Conservation (phyloP, 2,329 filamentous ascomycete species). For the Fusarium virguliforme region DNA sequence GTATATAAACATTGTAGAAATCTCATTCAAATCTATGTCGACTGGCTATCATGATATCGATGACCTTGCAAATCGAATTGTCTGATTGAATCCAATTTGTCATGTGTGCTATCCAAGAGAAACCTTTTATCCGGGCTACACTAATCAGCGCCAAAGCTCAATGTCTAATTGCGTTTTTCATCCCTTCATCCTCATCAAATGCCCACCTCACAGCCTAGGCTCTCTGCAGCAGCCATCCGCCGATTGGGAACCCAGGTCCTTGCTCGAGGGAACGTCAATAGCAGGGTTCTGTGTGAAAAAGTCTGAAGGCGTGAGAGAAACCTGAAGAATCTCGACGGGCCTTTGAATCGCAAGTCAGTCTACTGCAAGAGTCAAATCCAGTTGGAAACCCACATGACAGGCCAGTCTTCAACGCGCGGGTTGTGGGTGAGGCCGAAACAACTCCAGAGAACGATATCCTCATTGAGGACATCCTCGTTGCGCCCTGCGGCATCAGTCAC, state of each 20-base stretch:
- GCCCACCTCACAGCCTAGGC: background rate
- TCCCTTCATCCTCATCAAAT: background rate
- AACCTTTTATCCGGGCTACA: background rate
- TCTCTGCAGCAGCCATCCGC: conserved; percentile 10
- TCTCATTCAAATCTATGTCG: too few species aligned
- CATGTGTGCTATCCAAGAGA: background rate
- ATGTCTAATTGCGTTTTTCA: background rate
- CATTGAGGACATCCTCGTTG: conserved; percentile 65
- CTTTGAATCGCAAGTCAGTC: conserved; percentile 25
- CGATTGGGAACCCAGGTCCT: background rate
- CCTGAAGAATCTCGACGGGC: conserved; percentile 65
- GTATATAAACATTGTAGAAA: too few species aligned
- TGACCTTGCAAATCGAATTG: background rate
- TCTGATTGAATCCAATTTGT: background rate
- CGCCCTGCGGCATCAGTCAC: conserved; percentile 59
- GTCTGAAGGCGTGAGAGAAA: conserved; percentile 63
- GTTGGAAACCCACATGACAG: conserved; percentile 70
- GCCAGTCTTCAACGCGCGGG: conserved; percentile 77
- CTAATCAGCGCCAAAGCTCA: background rate
- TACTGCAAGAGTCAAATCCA: background rate
- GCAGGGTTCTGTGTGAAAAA: conserved; percentile 66
- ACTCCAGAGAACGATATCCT: conserved; percentile 72
- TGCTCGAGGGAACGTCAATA: conserved; percentile 59
- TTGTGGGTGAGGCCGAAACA: conserved; percentile 76
- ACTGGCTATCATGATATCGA: too few species aligned